Percentiles rank a stretch among this genome's conserved stretches.
These are phyloP conservation scores for Berberis thunbergii DNA, from an alignment of 164 flowering plant species.

Conservation along the genomic window DNA sequence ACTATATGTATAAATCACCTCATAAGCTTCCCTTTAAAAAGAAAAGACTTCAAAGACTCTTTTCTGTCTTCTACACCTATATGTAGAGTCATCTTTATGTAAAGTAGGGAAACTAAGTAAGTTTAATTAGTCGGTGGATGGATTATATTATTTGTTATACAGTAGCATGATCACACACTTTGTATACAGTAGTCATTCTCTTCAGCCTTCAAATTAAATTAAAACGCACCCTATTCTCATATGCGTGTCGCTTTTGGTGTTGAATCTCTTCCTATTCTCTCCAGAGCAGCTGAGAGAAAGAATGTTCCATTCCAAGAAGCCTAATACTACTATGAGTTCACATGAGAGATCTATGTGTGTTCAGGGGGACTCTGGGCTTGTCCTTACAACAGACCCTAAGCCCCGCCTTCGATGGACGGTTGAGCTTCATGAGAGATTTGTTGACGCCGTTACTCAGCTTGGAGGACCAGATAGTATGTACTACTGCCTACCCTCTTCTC, in stretches of 20 bases:
- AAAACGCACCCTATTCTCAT: constrained; percentile 69
- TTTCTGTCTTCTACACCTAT: no score
- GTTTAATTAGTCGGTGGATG: no score
- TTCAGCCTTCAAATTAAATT: constrained; percentile 17
- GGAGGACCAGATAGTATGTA: constrained; percentile 91
- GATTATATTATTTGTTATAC: no score
- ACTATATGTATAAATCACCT: no score
- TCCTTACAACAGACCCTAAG: constrained; percentile 98
- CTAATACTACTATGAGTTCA: constrained; percentile 54
- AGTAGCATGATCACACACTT: no score
- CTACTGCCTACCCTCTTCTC: neutral
- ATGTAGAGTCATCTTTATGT: no score
- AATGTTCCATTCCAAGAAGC: constrained; percentile 94
- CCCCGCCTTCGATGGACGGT: constrained; percentile 98
- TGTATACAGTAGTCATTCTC: constrained; percentile 4
- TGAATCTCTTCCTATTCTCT: constrained; percentile 47
- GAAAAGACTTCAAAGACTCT: no score
- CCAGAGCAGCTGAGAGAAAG: constrained; percentile 22
- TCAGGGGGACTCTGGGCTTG: constrained; percentile 94
- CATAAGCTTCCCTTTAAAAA: no score
- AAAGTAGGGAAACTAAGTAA: no score
- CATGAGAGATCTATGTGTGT: constrained; percentile 71
- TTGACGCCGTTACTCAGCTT: constrained; percentile 96
- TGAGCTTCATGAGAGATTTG: constrained; percentile 96
- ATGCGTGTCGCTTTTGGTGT: constrained; percentile 65